Percentiles rank a stretch among this genome's conserved stretches.
Evolutionary conservation across 2,329 filamentous ascomycete species (phyloP).

Genomic region (Pseudocercospora pini-densiflorae): DNA sequence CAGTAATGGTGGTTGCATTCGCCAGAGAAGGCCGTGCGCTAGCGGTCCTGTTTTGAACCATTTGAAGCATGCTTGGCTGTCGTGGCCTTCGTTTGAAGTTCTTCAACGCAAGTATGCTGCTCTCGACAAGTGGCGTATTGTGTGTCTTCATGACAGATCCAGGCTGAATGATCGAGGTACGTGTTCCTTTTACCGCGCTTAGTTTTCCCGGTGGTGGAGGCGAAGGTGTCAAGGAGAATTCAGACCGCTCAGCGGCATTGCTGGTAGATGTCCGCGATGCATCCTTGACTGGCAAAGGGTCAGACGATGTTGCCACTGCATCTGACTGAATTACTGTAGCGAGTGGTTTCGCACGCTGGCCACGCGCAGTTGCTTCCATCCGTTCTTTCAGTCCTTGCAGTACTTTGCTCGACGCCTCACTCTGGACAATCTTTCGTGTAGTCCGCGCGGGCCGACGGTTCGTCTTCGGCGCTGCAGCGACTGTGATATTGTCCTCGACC

Average conservation of each 20-base stretch:
- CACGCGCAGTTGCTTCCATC: slow-evolving; percentile 37
- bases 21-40: slow-evolving; percentile 33
- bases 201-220: slow-evolving; percentile 40
- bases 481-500: slow-evolving; percentile 30
- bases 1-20: slow-evolving; percentile 20
- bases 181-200: slow-evolving; percentile 35
- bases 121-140: slow-evolving; percentile 50
- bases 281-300: slow-evolving; percentile 14
- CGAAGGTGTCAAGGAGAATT: slow-evolving; percentile 35
- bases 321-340: slow-evolving; percentile 5
- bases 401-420: slow-evolving; percentile 35
- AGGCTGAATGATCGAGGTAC: slow-evolving; percentile 37
- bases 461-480: slow-evolving; percentile 21
- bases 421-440: slow-evolving; percentile 34
- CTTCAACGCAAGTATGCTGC: slow-evolving; percentile 53
- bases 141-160: slow-evolving; percentile 50
- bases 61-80: slow-evolving; percentile 55
- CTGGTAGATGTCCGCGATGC: neutral
- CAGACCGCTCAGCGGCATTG: slow-evolving; percentile 22
- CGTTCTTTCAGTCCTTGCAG: slow-evolving; percentile 41
- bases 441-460: slow-evolving; percentile 31
- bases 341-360: slow-evolving; percentile 25
- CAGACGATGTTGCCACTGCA: slow-evolving; percentile 16
- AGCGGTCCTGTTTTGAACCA: slow-evolving; percentile 48
- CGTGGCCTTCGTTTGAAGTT: slow-evolving; percentile 56